These are phyloP conservation scores for Medakamo hakoo DNA, from an alignment of 139 green algal species.

Conservation along the genomic window DNA sequence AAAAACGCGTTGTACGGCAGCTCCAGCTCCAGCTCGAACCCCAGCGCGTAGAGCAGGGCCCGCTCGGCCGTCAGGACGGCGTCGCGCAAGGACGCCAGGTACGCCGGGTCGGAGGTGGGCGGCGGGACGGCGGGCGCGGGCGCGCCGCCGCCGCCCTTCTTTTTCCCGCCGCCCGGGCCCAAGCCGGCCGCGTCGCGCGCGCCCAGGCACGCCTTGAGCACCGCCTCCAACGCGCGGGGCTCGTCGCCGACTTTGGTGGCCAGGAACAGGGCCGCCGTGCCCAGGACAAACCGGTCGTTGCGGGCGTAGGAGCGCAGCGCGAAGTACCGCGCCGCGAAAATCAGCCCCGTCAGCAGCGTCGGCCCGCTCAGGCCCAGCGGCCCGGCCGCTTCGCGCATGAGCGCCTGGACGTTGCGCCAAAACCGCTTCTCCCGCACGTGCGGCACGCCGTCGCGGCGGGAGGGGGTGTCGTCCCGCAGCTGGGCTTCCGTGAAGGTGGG, in stretches of 20 bases:
- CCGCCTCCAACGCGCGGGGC: not conserved
- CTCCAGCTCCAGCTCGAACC: slow-evolving; percentile 13
- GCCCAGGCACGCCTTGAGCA: not conserved
- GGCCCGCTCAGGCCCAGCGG: not conserved
- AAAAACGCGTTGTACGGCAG: not conserved
- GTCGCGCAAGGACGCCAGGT: not conserved
- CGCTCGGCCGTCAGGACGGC: slow-evolving; percentile 20
- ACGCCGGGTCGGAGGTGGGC: not conserved
- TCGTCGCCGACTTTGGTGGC: not conserved
- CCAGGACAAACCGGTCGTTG: not conserved
- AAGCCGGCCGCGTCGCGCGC: too few species aligned
- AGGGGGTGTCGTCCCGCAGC: not conserved
- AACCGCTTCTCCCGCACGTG: not conserved
- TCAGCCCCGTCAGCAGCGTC: not conserved
- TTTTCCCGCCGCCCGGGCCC: not conserved
- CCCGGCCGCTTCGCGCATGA: not conserved
- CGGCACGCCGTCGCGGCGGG: not conserved
- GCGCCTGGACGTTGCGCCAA: not conserved
- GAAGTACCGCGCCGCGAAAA: not conserved
- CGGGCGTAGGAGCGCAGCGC: not conserved
- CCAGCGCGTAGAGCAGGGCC: slow-evolving; percentile 23
- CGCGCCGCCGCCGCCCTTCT: not conserved
- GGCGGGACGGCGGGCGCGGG: not conserved
- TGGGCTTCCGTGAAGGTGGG: not conserved
- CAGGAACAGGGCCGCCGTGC: not conserved